Evolutionary conservation across 2,329 filamentous ascomycete species (phyloP).

Genomic region (Colletotrichum aenigma): DNA sequence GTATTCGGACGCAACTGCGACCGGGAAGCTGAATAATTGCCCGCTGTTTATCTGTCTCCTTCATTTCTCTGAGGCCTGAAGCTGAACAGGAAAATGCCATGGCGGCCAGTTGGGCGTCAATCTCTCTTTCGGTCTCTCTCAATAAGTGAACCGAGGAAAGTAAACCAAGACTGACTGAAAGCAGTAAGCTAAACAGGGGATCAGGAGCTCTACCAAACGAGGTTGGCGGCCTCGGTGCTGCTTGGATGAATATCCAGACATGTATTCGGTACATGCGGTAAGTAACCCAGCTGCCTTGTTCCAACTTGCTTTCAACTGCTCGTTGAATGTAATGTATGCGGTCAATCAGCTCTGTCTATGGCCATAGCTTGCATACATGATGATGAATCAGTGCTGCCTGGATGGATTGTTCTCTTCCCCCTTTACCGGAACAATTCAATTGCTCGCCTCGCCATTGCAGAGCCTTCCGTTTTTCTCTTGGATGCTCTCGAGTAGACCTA

Average conservation of each 20-base stretch:
- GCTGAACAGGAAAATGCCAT: neutral
- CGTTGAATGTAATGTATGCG: neutral
- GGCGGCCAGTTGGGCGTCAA: neutral
- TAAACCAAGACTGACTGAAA: neutral
- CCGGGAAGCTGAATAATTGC: neutral
- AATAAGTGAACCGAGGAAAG: neutral
- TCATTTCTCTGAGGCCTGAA: neutral
- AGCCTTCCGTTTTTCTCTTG: neutral
- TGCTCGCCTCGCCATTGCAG: neutral
- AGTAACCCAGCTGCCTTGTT: neutral
- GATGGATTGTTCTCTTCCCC: neutral
- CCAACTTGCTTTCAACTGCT: neutral
- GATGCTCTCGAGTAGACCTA: neutral
- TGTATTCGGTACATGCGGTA: neutral
- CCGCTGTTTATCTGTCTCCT: neutral
- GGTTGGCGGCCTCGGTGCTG: neutral
- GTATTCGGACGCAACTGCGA: neutral
- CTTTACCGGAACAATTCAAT: neutral
- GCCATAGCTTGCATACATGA: neutral
- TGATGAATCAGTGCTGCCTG: neutral
- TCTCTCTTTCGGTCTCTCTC: neutral
- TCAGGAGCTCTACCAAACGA: neutral
- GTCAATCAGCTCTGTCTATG: neutral
- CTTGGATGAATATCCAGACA: neutral
- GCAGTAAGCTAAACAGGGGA: neutral